Percentiles rank a stretch among this genome's conserved stretches.
Evolutionary conservation across 192 early-diverging fungal genomes (phyloP).

Genomic region (Coemansia sp.): DNA sequence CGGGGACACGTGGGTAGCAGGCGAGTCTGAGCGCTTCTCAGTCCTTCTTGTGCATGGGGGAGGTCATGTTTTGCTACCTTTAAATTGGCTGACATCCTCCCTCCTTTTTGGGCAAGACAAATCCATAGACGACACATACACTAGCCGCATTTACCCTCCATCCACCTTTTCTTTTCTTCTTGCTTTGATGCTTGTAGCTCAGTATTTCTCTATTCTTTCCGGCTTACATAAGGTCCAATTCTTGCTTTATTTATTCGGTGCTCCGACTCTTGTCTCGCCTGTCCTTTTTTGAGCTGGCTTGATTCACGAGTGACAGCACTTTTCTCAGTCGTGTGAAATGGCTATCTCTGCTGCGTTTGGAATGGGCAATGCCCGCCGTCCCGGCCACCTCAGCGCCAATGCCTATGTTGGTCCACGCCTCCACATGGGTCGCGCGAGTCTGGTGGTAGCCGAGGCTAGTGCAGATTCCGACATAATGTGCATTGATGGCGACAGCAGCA

Average conservation of each 20-base stretch:
- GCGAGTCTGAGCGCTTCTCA: conserved; percentile 5
- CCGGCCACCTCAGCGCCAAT: background rate
- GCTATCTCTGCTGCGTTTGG: conserved; percentile 38
- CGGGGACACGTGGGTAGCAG: conserved; percentile 6
- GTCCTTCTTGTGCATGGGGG: background rate
- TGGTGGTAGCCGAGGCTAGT: background rate
- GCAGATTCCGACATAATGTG: conserved; percentile 3
- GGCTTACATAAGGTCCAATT: background rate
- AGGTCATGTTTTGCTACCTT: conserved; percentile 5
- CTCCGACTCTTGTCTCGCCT: background rate
- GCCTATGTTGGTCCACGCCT: conserved; percentile 5
- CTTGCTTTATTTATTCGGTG: background rate
- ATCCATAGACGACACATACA: background rate
- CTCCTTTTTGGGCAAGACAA: background rate
- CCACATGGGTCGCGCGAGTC: conserved; percentile 4
- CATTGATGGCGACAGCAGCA: conserved; percentile 7
- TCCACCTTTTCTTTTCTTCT: background rate
- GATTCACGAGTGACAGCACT: too few species aligned
- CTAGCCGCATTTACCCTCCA: background rate
- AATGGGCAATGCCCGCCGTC: conserved; percentile 9
- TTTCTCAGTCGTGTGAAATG: conserved; percentile 14
- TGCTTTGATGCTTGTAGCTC: background rate
- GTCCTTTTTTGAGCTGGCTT: background rate
- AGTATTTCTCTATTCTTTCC: background rate
- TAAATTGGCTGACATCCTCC: background rate